phyloP scores from a whole-genome alignment of 2,329 filamentous ascomycete species.

The Chrysosporium keratinophilum region DNA sequence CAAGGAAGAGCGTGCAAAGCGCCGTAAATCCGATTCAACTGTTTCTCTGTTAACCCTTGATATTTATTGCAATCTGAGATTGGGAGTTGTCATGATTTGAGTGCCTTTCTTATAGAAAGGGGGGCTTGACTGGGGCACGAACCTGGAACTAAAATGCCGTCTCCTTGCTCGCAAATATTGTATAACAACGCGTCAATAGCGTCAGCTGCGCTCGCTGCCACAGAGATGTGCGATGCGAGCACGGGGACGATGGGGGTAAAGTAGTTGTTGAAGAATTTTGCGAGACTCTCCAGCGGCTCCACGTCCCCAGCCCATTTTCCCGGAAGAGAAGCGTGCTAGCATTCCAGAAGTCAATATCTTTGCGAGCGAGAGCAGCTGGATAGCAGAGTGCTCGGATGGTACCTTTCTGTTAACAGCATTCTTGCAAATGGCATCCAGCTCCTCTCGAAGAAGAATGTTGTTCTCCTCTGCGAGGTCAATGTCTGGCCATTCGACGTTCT shows the following conservation, averaged over 20 bases:
- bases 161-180: constrained; percentile 28
- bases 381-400: background rate
- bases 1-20: constrained; percentile 15
- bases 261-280: constrained; percentile 22
- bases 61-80: background rate
- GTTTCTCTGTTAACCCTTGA: background rate
- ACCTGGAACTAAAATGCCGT: constrained; percentile 25
- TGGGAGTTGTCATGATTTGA: too few species aligned
- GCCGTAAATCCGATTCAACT: constrained; percentile 20
- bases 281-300: constrained; percentile 16
- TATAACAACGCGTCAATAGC: constrained; percentile 24
- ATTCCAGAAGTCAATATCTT: background rate
- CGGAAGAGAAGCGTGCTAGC: constrained; percentile 16
- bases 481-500: background rate
- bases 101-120: background rate
- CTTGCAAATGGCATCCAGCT: constrained; percentile 12
- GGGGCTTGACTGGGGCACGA: constrained; percentile 25
- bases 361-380: too few species aligned
- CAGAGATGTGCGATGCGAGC: constrained; percentile 17
- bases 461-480: constrained; percentile 16
- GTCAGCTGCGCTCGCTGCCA: constrained; percentile 17
- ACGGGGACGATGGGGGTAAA: constrained; percentile 22
- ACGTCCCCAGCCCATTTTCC: constrained; percentile 19
- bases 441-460: constrained; percentile 15
- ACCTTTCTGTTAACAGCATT: constrained; percentile 4